A percentile compares a stretch with the other conserved stretches of the same genome.
These are phyloP conservation scores for Pythium scleroteichum DNA, from an alignment of 352 stramenopile species.

Conservation along the genomic window DNA sequence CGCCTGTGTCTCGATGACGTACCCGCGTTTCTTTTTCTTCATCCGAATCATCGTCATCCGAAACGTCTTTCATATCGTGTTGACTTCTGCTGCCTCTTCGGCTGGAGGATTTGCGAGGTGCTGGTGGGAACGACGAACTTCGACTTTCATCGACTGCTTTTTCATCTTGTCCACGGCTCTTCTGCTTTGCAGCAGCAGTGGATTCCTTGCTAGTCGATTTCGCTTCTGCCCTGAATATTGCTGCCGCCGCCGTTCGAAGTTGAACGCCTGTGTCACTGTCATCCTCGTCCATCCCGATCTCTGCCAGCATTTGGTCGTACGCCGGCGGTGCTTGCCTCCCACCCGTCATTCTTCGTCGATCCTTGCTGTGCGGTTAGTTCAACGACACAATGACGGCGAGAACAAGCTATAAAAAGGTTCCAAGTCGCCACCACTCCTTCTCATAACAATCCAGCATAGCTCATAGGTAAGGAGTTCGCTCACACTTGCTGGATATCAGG, in stretches of 20 bases:
- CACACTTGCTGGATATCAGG: slow-evolving; percentile 17
- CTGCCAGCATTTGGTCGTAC: slow-evolving; percentile 29
- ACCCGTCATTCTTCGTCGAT: slow-evolving; percentile 16
- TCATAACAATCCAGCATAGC: too few species aligned
- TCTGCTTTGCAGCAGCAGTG: not conserved
- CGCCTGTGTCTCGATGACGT: not conserved
- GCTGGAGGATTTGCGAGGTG: not conserved
- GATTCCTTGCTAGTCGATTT: not conserved
- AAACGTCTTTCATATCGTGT: slow-evolving; percentile 11
- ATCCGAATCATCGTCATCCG: slow-evolving; percentile 21
- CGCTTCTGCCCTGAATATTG: not conserved
- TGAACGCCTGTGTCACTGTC: not conserved
- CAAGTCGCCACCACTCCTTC: too few species aligned
- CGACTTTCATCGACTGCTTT: not conserved
- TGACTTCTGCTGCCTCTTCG: slow-evolving; percentile 15
- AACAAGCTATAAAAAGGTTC: too few species aligned
- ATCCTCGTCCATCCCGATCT: slow-evolving; percentile 20
- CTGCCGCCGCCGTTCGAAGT: not conserved
- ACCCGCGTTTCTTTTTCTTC: slow-evolving; percentile 25
- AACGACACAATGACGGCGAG: too few species aligned
- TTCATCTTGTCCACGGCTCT: not conserved
- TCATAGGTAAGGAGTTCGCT: not conserved
- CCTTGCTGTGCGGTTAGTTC: too few species aligned
- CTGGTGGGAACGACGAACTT: slow-evolving; percentile 6
- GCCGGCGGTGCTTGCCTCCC: slow-evolving; percentile 9